Evolutionary conservation across 1,284 basidiomycete genomes (phyloP), one percentile per base, ranked within the genome.

Genomic region (Heliocybe sulcata): DNA sequence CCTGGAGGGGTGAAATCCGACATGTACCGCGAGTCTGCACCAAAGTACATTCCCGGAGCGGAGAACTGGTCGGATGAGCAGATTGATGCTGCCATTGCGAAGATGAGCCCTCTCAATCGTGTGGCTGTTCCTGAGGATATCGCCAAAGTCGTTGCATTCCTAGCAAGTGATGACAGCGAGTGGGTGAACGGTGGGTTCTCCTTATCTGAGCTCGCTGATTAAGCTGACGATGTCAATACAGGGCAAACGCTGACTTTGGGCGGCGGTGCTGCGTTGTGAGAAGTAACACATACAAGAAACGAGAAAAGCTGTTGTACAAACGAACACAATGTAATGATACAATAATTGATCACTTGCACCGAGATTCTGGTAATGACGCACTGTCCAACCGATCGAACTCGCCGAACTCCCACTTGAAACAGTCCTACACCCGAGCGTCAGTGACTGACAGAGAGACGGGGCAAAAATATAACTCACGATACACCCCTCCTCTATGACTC

Each of bases 331-430:
- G 47, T 25, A 49, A 25, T 49, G 20, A 49, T 49, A 49, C 47
- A 49, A 49, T 25, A 25, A 25, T 49, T 20, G 38, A 42, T 42
- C n/a, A 42, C 19, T 42, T 42, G 38, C 38, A 42, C 3, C 38
- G 6, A 9, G 38, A 42, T 42, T 20, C 38, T n/a, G 38, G 16
- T 16, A n/a, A 20, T n/a, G 35, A 11, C 1, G 38, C 19, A 8
- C n/a, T 2, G 35, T 23, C 45, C 27, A 22, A 20, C 4, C 14
- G 33, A 26, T 70, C 69, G 54, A 68, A 84, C 51, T 79, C 68
- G 10, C 82, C 84, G 62, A 76, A 87, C 58, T 85, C 79, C 85
- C 85, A 87, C 62, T 75, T 81, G 62, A 72, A 83, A 63, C 85
- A 87, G 59, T 87, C 85, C 83, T 87, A 54, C 14, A 52, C 22